phyloP scores from a whole-genome alignment of 192 early-diverging fungal genomes.

The Gaertneriomyces sp. region DNA sequence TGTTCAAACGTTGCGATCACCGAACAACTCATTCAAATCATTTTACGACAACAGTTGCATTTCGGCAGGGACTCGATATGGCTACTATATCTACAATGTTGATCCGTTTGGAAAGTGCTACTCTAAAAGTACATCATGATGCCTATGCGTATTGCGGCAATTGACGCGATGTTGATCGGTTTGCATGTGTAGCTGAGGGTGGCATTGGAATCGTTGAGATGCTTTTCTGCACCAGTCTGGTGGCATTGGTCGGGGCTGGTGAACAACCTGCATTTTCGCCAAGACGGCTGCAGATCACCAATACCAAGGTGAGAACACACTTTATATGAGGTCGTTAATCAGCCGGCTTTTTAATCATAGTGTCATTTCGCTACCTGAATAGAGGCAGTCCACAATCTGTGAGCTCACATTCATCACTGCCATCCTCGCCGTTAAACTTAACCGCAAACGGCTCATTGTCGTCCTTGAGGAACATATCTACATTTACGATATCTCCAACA shows the following conservation, averaged over 20 bases:
- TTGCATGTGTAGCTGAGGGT: conserved; percentile 60
- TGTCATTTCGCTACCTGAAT: neutral
- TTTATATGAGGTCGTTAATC: neutral
- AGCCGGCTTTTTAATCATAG: neutral
- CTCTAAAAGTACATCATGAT: conserved; percentile 60
- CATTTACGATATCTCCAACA: conserved; percentile 97
- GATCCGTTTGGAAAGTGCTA: conserved; percentile 96
- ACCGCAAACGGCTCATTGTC: conserved; percentile 87
- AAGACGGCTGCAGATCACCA: conserved; percentile 86
- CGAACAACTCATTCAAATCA: neutral
- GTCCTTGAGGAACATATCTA: conserved; percentile 95
- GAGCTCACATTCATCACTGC: conserved; percentile 92
- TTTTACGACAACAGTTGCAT: conserved; percentile 56
- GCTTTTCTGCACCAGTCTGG: conserved; percentile 95
- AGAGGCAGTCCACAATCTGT: conserved; percentile 95
- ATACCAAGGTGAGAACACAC: conserved; percentile 78
- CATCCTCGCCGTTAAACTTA: conserved; percentile 93
- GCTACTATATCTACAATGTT: conserved; percentile 96
- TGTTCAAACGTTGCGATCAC: neutral
- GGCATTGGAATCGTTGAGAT: conserved; percentile 95
- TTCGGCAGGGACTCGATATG: conserved; percentile 77
- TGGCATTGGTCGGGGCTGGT: conserved; percentile 92
- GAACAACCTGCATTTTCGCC: conserved; percentile 85
- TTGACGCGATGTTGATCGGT: conserved; percentile 6
- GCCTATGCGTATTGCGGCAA: neutral